phyloP scores from a whole-genome alignment of 495 filamentous ascomycete genomes.

The Aspergillus leporis region DNA sequence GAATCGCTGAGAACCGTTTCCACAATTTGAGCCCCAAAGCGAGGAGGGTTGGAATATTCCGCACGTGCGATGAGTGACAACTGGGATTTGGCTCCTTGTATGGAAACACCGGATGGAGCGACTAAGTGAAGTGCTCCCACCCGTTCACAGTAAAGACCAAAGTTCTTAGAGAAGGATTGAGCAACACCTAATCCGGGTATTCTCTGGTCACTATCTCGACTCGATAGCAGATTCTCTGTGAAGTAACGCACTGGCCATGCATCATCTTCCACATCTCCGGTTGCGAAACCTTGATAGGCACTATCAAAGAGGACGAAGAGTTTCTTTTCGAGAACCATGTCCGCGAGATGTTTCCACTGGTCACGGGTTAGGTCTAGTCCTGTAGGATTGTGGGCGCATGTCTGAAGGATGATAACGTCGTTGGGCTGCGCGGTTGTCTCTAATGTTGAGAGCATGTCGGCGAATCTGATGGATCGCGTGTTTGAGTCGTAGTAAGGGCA shows the following conservation, averaged over 20 bases:
- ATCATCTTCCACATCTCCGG: constrained; percentile 38
- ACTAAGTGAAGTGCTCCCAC: constrained; percentile 35
- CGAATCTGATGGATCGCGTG: constrained; percentile 20
- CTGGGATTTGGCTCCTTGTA: constrained; percentile 13
- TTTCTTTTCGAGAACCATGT: constrained; percentile 22
- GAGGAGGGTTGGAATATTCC: constrained; percentile 32
- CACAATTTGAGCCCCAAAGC: constrained; percentile 34
- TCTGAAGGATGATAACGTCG: constrained; percentile 40
- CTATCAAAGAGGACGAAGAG: constrained; percentile 45
- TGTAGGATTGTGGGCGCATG: constrained; percentile 49
- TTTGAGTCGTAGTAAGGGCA: constrained; percentile 37
- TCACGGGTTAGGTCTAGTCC: constrained; percentile 33
- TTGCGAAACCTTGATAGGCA: constrained; percentile 48
- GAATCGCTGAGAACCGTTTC: constrained; percentile 28
- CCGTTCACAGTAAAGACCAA: constrained; percentile 45
- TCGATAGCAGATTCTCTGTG: constrained; percentile 2
- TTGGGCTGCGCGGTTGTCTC: constrained; percentile 17
- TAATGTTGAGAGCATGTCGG: constrained; percentile 23
- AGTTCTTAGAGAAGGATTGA: constrained; percentile 47
- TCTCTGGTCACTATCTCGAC: not conserved
- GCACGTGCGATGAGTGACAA: constrained; percentile 26
- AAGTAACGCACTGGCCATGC: constrained; percentile 44
- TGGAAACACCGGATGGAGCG: not conserved
- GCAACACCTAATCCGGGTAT: constrained; percentile 26
- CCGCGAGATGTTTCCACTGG: constrained; percentile 38